These are phyloP conservation scores for Ambrosia artemisiifolia DNA, from an alignment of 129 eudicot species.

Conservation along the genomic window DNA sequence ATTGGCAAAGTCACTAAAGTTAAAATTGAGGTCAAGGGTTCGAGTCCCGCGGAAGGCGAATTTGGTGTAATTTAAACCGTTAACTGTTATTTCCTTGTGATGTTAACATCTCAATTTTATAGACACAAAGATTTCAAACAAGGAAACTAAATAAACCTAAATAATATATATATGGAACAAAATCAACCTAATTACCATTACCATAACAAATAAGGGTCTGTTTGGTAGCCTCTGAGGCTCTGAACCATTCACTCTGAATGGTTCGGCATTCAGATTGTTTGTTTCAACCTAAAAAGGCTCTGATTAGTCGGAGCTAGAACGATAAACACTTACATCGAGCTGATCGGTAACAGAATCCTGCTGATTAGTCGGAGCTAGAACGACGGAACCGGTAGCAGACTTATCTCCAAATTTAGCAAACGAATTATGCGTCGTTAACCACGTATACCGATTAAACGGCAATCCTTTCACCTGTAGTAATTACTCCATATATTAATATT, in stretches of 20 bases:
- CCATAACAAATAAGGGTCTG: too few species aligned
- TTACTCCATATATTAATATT: neutral
- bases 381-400: constrained; percentile 70
- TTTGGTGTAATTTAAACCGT: too few species aligned
- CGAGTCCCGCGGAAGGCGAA: too few species aligned
- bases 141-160: neutral
- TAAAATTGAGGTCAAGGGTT: too few species aligned
- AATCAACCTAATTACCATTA: too few species aligned
- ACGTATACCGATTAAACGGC: constrained; percentile 88
- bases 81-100: neutral
- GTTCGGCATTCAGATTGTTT: too few species aligned
- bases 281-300: too few species aligned
- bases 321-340: constrained; percentile 54
- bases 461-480: constrained; percentile 66
- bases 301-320: too few species aligned
- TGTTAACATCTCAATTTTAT: neutral
- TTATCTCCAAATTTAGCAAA: constrained; percentile 66
- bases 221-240: too few species aligned
- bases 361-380: constrained; percentile 79
- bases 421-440: constrained; percentile 95
- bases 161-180: neutral
- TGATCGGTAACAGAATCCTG: constrained; percentile 81
- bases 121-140: neutral
- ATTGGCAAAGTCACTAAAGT: too few species aligned
- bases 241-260: too few species aligned